Evolutionary conservation across 1,284 basidiomycete species (phyloP).

Genomic region (Ganoderma meredithae): DNA sequence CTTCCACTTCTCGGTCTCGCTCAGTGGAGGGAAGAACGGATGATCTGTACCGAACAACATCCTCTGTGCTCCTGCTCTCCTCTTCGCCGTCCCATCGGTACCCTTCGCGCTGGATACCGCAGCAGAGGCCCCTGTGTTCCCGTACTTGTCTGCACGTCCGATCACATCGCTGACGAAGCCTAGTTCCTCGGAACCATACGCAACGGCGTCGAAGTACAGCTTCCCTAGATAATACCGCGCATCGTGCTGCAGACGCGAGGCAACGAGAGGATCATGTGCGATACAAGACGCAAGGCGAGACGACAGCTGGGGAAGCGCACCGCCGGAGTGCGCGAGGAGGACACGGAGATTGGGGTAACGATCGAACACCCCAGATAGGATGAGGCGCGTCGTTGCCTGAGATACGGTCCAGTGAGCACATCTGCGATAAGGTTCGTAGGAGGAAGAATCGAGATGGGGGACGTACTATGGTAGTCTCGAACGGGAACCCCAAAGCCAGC

Average conservation of each 20-base stretch:
- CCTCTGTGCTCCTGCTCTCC: slow-evolving; percentile 53
- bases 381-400: slow-evolving; percentile 80
- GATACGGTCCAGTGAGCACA: neutral
- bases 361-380: slow-evolving; percentile 83
- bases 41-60: slow-evolving; percentile 90
- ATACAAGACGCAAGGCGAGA: slow-evolving; percentile 86
- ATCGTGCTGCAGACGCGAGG: slow-evolving; percentile 77
- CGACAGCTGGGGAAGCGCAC: slow-evolving; percentile 80
- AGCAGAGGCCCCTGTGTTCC: slow-evolving; percentile 43
- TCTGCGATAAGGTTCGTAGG: neutral
- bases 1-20: slow-evolving; percentile 74
- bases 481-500: slow-evolving; percentile 86
- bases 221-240: slow-evolving; percentile 84
- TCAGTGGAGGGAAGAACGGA: slow-evolving; percentile 88
- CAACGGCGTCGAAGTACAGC: slow-evolving; percentile 84
- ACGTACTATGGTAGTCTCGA: slow-evolving; percentile 86
- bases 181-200: slow-evolving; percentile 85
- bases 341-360: slow-evolving; percentile 76
- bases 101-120: slow-evolving; percentile 33
- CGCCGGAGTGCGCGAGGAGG: slow-evolving; percentile 86
- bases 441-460: neutral
- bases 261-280: slow-evolving; percentile 81
- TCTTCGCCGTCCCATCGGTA: slow-evolving; percentile 28
- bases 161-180: slow-evolving; percentile 77
- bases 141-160: slow-evolving; percentile 64